Evolutionary conservation across 768 basidiomycete species (phyloP).

Genomic region (Amanita pseudoporphyria): DNA sequence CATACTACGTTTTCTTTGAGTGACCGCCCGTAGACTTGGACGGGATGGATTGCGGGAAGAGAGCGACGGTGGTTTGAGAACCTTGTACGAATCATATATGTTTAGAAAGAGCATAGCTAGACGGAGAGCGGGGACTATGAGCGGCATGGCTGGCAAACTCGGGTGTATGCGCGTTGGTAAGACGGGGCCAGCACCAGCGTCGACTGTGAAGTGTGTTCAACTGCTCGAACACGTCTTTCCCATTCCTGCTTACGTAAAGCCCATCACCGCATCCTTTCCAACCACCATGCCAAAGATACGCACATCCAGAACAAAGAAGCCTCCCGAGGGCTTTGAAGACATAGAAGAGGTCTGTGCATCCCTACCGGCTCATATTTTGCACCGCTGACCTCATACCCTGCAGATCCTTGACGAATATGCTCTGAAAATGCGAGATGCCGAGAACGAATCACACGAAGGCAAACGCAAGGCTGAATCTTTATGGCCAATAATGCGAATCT

Average conservation of each 20-base stretch:
- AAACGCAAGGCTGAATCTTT: slow-evolving; percentile 89
- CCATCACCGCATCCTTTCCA: slow-evolving; percentile 3
- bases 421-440: slow-evolving; percentile 98
- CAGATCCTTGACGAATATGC: slow-evolving; percentile 97
- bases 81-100: slow-evolving; percentile 80
- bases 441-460: slow-evolving; percentile 97
- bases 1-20: slow-evolving; percentile 75
- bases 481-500: slow-evolving; percentile 98
- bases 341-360: slow-evolving; percentile 60
- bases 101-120: slow-evolving; percentile 67
- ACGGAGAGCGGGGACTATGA: slow-evolving; percentile 59
- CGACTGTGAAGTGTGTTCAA: neutral
- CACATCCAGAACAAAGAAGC: slow-evolving; percentile 86
- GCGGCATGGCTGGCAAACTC: slow-evolving; percentile 40
- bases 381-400: slow-evolving; percentile 5
- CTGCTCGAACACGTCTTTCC: neutral
- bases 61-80: slow-evolving; percentile 55
- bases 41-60: slow-evolving; percentile 44
- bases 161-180: neutral
- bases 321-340: slow-evolving; percentile 94
- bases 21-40: slow-evolving; percentile 56
- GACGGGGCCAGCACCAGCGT: no score
- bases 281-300: slow-evolving; percentile 84
- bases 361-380: neutral
- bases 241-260: slow-evolving; percentile 14